These are phyloP conservation scores for Dendrostoma leiphaemia DNA, from an alignment of 2,329 filamentous ascomycete species.

Conservation along the genomic window DNA sequence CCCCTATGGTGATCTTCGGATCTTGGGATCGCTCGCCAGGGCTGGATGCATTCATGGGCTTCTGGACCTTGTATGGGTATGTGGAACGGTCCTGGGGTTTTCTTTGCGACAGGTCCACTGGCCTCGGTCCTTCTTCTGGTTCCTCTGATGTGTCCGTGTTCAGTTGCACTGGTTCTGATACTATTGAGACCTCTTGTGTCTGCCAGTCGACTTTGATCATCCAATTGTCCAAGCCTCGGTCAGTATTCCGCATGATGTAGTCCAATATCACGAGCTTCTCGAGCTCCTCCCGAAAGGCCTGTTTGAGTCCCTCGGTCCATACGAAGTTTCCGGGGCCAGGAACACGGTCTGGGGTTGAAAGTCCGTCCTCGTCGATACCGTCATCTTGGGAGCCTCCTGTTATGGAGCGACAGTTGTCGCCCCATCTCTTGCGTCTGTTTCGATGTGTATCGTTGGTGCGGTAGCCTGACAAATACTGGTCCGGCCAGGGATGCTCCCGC, in stretches of 20 bases:
- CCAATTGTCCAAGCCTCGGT: slow-evolving; percentile 96
- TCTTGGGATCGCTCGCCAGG: slow-evolving; percentile 40
- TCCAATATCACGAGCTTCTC: slow-evolving; percentile 97
- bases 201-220: slow-evolving; percentile 97
- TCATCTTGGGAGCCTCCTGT: slow-evolving; percentile 53
- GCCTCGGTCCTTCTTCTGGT: slow-evolving; percentile 58
- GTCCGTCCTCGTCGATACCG: slow-evolving; percentile 47
- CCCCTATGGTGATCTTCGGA: slow-evolving; percentile 74
- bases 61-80: slow-evolving; percentile 72
- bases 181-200: slow-evolving; percentile 77
- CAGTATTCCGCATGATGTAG: slow-evolving; percentile 99
- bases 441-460: slow-evolving; percentile 65
- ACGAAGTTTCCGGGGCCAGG: slow-evolving; percentile 60
- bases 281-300: slow-evolving; percentile 89
- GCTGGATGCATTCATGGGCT: slow-evolving; percentile 78
- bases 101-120: slow-evolving; percentile 51
- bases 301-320: slow-evolving; percentile 87
- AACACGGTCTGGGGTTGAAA: slow-evolving; percentile 33
- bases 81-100: slow-evolving; percentile 42
- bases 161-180: slow-evolving; percentile 74
- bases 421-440: slow-evolving; percentile 72
- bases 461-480: slow-evolving; percentile 74
- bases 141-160: slow-evolving; percentile 54
- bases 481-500: slow-evolving; percentile 94
- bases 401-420: slow-evolving; percentile 73